Base-by-base conservation (phyloP, 768 basidiomycete species). In the Tricholomella constricta region DNA sequence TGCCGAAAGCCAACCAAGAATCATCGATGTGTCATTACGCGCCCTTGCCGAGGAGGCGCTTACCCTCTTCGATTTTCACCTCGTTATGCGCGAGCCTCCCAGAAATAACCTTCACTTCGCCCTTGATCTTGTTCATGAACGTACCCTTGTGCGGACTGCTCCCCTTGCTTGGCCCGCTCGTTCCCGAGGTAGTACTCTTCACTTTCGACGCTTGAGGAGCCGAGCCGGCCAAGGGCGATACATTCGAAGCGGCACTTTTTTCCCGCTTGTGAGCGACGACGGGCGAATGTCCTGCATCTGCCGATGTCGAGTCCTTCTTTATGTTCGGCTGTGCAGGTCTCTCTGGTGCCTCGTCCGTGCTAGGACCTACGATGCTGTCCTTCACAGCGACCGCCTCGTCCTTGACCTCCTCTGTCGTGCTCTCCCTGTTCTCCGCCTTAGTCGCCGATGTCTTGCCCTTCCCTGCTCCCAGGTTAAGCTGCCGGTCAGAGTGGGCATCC, bases 61-160 rank as follows among this genome's bases (percentile, higher is more conserved):
- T 65, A 20, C 74, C 75, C 54, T 73, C 67, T 57, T 72, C 71
- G 6, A 75, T 61, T 62, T 70, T 72, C 50, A 58, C 63, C 57
- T 70, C 70, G 27, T 75, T 67, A 25, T 67, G 53, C 2, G 62
- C 65, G 40, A 76, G 32, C 61, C 73, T 76, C 6, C 74, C 75
- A 2, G 65, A 64, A 25, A 76, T 50, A 1, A 74, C 58, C 57
- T 74, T 76, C 56, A 68, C 68, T 60, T 76, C 74, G 6, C 74
- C 75, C 58, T 71, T 73, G 17, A 76, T 38, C 62, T 69, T 74
- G 46, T 70, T 58, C 54, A 75, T 64, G 32, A 75, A 68, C 22
- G 56, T 64, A 15, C 62, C 56, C 43, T 64, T 70, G 42, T 56
- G 65, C 43, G 48, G 40, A 12, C 49, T 49, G n/a, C 38, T 11